A percentile compares a stretch with the other conserved stretches of the same genome.
phyloP scores from a whole-genome alignment of 139 green algal species.

The Pleodorina starrii region DNA sequence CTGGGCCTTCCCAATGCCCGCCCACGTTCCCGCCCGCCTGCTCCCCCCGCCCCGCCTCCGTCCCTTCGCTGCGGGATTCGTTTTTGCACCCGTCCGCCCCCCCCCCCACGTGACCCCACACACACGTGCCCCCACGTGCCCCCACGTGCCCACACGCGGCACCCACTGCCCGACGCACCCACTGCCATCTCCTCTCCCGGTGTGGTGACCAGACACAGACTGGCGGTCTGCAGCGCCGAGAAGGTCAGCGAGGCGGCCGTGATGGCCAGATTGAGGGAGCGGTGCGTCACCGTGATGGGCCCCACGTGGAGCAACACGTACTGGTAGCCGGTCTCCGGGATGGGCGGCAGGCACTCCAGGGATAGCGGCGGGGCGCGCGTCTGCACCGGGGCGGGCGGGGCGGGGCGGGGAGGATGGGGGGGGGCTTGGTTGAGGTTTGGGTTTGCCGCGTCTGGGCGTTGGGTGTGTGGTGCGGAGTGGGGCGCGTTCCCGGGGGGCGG shows the following conservation, averaged over 20 bases:
- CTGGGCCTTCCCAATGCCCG: too few species aligned
- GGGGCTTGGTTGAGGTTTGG: too few species aligned
- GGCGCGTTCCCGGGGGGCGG: too few species aligned
- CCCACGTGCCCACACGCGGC: too few species aligned
- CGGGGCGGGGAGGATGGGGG: too few species aligned
- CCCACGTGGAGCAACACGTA: slow-evolving; percentile 83
- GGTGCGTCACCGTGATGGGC: slow-evolving; percentile 82
- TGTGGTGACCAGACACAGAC: slow-evolving; percentile 85
- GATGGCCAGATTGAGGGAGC: slow-evolving; percentile 80
- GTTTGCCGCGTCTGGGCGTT: too few species aligned
- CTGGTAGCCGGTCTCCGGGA: slow-evolving; percentile 47
- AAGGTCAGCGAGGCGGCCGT: slow-evolving; percentile 80
- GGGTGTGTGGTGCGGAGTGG: too few species aligned
- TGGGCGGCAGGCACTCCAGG: slow-evolving; percentile 60
- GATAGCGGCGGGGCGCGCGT: slow-evolving; percentile 44
- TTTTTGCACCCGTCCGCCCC: not conserved
- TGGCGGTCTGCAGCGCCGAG: slow-evolving; percentile 81
- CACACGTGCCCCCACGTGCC: not conserved
- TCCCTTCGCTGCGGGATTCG: not conserved
- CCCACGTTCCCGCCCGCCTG: too few species aligned
- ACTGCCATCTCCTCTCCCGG: slow-evolving; percentile 84
- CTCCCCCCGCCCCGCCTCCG: too few species aligned
- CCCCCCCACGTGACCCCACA: not conserved
- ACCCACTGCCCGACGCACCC: slow-evolving; percentile 35
- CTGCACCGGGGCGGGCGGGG: not conserved